Evolutionary conservation across 352 stramenopile species (phyloP).

Genomic region (Phytopythium delawarense): DNA sequence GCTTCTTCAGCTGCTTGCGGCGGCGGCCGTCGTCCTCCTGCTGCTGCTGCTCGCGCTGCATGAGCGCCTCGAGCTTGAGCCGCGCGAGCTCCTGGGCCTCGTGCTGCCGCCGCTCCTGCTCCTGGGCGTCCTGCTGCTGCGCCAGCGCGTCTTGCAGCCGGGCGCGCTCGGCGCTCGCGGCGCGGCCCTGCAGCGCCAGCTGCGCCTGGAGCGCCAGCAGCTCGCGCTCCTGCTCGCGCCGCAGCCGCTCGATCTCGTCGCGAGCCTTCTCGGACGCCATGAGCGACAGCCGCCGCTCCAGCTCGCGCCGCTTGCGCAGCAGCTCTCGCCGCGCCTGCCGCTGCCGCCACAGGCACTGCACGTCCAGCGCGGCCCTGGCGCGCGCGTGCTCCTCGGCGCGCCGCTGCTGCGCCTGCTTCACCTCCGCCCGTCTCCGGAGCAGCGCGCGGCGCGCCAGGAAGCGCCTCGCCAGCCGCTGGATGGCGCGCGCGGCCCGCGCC

Average conservation of each 20-base stretch:
- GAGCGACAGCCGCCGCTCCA: constrained; percentile 74
- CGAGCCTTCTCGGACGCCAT: constrained; percentile 79
- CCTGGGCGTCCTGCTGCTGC: constrained; percentile 31
- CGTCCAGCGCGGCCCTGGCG: constrained; percentile 53
- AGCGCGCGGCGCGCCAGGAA: constrained; percentile 48
- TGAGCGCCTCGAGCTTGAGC: constrained; percentile 48
- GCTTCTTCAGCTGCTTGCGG: constrained; percentile 14
- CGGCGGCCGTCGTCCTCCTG: constrained; percentile 29
- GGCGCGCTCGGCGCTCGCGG: constrained; percentile 39
- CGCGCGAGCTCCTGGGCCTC: constrained; percentile 55
- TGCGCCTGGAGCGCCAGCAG: constrained; percentile 61
- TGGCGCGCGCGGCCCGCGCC: constrained; percentile 49
- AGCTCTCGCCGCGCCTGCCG: constrained; percentile 35
- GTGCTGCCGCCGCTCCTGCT: constrained; percentile 34
- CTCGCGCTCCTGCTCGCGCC: constrained; percentile 69
- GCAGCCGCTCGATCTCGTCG: constrained; percentile 74
- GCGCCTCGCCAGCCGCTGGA: constrained; percentile 61
- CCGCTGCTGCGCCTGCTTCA: constrained; percentile 18
- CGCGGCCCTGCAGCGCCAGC: constrained; percentile 47
- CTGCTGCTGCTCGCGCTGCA: constrained; percentile 45
- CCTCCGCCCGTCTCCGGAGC: constrained; percentile 21
- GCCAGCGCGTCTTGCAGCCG: constrained; percentile 43
- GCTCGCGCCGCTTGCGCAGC: constrained; percentile 45
- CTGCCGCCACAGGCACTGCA: constrained; percentile 61
- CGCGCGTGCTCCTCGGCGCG: constrained; percentile 16